Percentiles rank a stretch among this genome's conserved stretches.
Evolutionary conservation across 805 yeast genomes (phyloP).

Genomic region (Ascoidea asiatica): DNA sequence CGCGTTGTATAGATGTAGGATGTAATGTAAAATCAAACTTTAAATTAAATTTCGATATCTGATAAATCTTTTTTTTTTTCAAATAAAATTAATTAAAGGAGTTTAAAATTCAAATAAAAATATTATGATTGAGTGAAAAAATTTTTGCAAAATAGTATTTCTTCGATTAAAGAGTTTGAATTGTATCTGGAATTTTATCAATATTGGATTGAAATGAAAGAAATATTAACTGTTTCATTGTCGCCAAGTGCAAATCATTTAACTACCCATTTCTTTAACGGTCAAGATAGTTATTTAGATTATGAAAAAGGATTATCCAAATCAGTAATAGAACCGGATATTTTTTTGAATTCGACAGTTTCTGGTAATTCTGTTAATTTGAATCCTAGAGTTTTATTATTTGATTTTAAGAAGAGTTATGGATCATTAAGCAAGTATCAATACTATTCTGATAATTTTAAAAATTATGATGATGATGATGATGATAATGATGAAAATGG

Average conservation of each 20-base stretch:
- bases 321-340: slow-evolving; percentile 21
- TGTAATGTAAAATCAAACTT: too few species aligned
- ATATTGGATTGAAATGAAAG: too few species aligned
- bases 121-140: too few species aligned
- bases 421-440: slow-evolving; percentile 54
- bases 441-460: slow-evolving; percentile 20
- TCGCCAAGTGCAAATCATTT: slow-evolving; percentile 68
- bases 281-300: slow-evolving; percentile 57
- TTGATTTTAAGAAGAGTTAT: slow-evolving; percentile 68
- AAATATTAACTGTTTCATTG: slow-evolving; percentile 56
- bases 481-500: slow-evolving; percentile 5
- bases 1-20: too few species aligned
- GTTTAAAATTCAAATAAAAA: too few species aligned
- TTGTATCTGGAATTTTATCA: too few species aligned
- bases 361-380: slow-evolving; percentile 39
- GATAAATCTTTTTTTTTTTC: too few species aligned
- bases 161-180: too few species aligned
- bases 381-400: slow-evolving; percentile 71
- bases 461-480: slow-evolving; percentile 14
- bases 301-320: slow-evolving; percentile 21
- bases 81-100: too few species aligned
- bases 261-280: slow-evolving; percentile 69
- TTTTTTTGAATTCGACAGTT: slow-evolving; percentile 31
- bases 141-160: too few species aligned
- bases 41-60: too few species aligned